Evolutionary conservation across 1,284 basidiomycete genomes (phyloP).

Genomic region (Moesziomyces aphidis): DNA sequence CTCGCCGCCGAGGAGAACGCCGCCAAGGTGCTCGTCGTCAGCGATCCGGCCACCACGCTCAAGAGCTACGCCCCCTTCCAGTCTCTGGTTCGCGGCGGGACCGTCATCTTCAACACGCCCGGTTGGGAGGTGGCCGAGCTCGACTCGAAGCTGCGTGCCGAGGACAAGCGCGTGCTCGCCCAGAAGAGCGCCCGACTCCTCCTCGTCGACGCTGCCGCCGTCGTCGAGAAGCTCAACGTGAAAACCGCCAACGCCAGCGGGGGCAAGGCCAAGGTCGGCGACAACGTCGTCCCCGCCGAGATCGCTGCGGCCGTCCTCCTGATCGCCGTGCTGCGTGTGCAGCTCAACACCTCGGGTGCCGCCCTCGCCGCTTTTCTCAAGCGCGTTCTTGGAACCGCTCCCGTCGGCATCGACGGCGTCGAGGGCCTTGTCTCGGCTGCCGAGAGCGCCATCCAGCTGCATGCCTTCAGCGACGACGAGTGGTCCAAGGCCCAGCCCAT

Average conservation of each 20-base stretch:
- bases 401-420: constrained; percentile 58
- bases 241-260: constrained; percentile 50
- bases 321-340: constrained; percentile 51
- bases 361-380: constrained; percentile 47
- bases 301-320: constrained; percentile 59
- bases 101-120: constrained; percentile 61
- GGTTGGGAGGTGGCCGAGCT: constrained; percentile 64
- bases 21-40: constrained; percentile 58
- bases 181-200: constrained; percentile 54
- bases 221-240: constrained; percentile 57
- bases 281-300: constrained; percentile 51
- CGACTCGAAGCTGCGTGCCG: constrained; percentile 57
- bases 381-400: constrained; percentile 57
- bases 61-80: constrained; percentile 60
- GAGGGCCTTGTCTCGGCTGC: constrained; percentile 54
- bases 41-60: constrained; percentile 58
- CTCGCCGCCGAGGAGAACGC: constrained; percentile 53
- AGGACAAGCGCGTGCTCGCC: constrained; percentile 62
- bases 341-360: constrained; percentile 49
- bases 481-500: constrained; percentile 56
- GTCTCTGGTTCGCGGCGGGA: constrained; percentile 57
- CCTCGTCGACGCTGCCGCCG: constrained; percentile 57
- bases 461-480: constrained; percentile 47
- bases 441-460: constrained; percentile 49
- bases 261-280: constrained; percentile 57